Conservation (phyloP, 331 rosid species). For the Acacia pycnantha region DNA sequence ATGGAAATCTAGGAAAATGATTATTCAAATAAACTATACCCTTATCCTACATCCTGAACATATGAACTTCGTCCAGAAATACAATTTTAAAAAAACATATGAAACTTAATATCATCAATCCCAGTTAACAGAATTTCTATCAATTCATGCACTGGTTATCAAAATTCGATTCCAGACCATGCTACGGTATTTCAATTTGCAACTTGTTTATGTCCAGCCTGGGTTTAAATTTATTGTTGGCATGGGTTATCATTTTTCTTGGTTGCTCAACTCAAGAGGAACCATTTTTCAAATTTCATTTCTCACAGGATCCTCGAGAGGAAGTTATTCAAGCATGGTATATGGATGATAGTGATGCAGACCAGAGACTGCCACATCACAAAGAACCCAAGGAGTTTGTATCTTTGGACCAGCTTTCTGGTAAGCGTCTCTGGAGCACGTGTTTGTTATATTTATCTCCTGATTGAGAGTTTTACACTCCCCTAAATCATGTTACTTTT, state of each 20-base stretch:
- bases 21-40: background rate
- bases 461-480: background rate
- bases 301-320: constrained; percentile 78
- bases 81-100: background rate
- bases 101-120: background rate
- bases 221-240: constrained; percentile 4
- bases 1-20: background rate
- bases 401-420: constrained; percentile 72
- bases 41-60: background rate
- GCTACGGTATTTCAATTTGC: background rate
- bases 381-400: constrained; percentile 79
- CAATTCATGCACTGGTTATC: background rate
- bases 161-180: background rate
- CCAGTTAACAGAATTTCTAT: background rate
- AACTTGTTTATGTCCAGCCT: constrained; percentile 5
- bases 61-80: background rate
- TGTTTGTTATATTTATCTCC: constrained; percentile 8
- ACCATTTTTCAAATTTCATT: background rate
- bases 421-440: constrained; percentile 40
- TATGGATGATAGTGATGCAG: constrained; percentile 92
- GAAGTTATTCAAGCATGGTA: constrained; percentile 96
- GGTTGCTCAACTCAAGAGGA: constrained; percentile 10
- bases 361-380: constrained; percentile 94
- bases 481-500: constrained; percentile 27
- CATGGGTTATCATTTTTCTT: background rate